Percentiles rank a stretch among this genome's conserved stretches.
Conservation (phyloP, 2,329 filamentous ascomycete species). For the Exophiala sp. region DNA sequence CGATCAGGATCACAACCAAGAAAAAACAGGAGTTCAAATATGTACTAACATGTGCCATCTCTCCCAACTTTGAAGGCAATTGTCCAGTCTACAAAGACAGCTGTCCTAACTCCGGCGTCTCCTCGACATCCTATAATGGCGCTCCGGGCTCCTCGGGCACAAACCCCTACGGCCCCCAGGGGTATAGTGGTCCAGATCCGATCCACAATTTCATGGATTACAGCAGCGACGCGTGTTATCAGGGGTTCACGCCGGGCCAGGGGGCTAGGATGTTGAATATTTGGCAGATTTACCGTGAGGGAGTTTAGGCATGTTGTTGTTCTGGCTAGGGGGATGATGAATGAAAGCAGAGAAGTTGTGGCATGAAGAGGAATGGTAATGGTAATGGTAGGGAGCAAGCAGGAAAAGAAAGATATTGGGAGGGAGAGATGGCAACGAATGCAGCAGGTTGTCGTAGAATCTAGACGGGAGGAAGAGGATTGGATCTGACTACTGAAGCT, state of each 20-base stretch:
- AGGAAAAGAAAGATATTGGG: too few species aligned
- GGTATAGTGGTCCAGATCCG: conserved; percentile 43
- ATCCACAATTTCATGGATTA: conserved; percentile 60
- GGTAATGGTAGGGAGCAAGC: too few species aligned
- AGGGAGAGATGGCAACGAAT: too few species aligned
- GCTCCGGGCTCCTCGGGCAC: background rate
- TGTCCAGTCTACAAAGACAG: conserved; percentile 49
- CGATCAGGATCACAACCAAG: too few species aligned
- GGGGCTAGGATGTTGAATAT: conserved; percentile 47
- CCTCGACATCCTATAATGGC: conserved; percentile 8
- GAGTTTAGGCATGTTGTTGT: too few species aligned
- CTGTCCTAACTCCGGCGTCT: conserved; percentile 38
- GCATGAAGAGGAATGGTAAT: too few species aligned
- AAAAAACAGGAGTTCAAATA: too few species aligned
- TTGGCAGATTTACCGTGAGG: conserved; percentile 41
- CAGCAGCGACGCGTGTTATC: conserved; percentile 51
- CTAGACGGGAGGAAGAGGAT: too few species aligned
- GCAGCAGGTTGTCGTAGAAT: too few species aligned
- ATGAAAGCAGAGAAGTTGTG: background rate
- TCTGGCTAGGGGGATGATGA: background rate
- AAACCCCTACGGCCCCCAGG: conserved; percentile 22
- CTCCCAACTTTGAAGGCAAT: too few species aligned
- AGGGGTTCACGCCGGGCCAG: conserved; percentile 48
- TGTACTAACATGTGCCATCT: too few species aligned
- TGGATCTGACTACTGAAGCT: too few species aligned